Evolutionary conservation across 345 rosid species (phyloP), one percentile per base, ranked within the genome.

Genomic region (Salix purpurea): DNA sequence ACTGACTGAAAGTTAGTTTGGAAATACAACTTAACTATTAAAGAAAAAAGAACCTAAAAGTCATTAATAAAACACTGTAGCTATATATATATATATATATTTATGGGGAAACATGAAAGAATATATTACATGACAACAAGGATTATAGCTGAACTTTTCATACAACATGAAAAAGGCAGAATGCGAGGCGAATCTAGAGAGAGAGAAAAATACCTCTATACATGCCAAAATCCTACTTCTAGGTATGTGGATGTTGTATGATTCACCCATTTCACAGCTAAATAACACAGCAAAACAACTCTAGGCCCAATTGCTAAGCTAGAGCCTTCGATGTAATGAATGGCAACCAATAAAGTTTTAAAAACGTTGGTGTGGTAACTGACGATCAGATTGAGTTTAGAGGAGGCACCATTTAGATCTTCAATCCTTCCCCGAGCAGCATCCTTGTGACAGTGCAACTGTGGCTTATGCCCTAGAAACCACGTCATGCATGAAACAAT

Each of bases 291-390:
- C 7, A 69, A 60, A 58, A 65, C 56, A 74, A 74, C 76, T 77
- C 81, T 79, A 77, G 76, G 70, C 26, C 60, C 67, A 69, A 44
- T 71, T 52, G 69, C 77, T 83, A 75, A 65, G 80, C 75, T 78
- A 67, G 79, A 77, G 56, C 77, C 76, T 78, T 72, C 37, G 68
- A 37, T 72, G 24, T 42, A 69, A 88, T 70, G 83, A 88, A 79
- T 83, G 78, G 66, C 70, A 67, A 78, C 77, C 68, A 19, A 67
- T 73, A 8, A 69, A 66, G 12, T 19, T 52, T 7, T 2, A 65
- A 74, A 30, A 73, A 52, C 36, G 37, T n/a, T 18, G 19, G 74
- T 67, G 48, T 32, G 37, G 32, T 32, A 18, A 19, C 54, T n/a
- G 23, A 44, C 48, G 14, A 70, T 79, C 64, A 56, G 74, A 67